Conservation (phyloP, 2,329 filamentous ascomycete species). For the Fusarium sp. region DNA sequence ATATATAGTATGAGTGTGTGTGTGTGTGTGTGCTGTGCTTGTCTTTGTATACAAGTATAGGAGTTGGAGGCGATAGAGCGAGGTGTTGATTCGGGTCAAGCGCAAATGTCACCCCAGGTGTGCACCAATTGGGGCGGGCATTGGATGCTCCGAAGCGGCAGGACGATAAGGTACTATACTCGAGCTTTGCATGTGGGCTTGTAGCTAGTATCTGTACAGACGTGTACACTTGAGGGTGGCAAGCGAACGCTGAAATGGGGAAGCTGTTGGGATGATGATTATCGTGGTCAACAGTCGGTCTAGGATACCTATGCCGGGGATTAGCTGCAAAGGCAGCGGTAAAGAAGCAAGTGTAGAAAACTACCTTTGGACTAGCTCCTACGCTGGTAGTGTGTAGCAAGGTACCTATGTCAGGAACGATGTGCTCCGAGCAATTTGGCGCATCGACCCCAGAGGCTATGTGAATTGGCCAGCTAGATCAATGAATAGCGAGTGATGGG, state of each 20-base stretch:
- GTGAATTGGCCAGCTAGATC: slow-evolving; percentile 19
- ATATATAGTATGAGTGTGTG: slow-evolving; percentile 23
- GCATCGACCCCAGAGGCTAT: slow-evolving; percentile 15
- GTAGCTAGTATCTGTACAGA: slow-evolving; percentile 23
- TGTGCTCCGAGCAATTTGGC: slow-evolving; percentile 2
- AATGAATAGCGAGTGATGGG: slow-evolving; percentile 1
- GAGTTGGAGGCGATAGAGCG: slow-evolving; percentile 18
- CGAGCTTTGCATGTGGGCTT: slow-evolving; percentile 31
- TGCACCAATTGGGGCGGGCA: slow-evolving; percentile 38
- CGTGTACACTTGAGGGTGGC: slow-evolving; percentile 34
- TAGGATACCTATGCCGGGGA: slow-evolving; percentile 23
- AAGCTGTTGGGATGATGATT: slow-evolving; percentile 36
- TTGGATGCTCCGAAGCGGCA: slow-evolving; percentile 25
- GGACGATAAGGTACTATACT: slow-evolving; percentile 14
- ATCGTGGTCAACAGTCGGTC: slow-evolving; percentile 32
- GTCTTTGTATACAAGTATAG: slow-evolving; percentile 15
- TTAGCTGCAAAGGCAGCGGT: slow-evolving; percentile 26
- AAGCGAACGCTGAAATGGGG: slow-evolving; percentile 29
- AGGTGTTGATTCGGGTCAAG: slow-evolving; percentile 24
- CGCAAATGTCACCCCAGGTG: slow-evolving; percentile 30
- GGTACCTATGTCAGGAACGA: slow-evolving; percentile 12
- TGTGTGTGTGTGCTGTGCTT: slow-evolving; percentile 4
- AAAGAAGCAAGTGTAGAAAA: slow-evolving; percentile 13
- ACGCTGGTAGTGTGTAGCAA: background rate
- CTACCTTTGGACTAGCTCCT: background rate